Evolutionary conservation across 192 early-diverging fungal species (phyloP).

Genomic region (Endogone sp.): DNA sequence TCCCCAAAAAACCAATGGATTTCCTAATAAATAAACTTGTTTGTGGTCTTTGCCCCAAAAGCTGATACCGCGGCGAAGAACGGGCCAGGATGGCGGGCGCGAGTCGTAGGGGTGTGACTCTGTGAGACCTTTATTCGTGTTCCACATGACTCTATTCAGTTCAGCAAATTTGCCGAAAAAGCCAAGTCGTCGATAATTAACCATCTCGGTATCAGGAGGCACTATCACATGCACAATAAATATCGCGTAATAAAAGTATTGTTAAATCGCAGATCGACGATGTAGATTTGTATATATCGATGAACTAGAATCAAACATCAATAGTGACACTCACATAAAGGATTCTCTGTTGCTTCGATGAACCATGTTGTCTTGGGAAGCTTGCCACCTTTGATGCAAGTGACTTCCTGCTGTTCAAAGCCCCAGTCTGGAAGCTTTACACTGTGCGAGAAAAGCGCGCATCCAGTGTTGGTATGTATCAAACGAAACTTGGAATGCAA

Average conservation of each 20-base stretch:
- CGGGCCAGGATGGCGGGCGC: slow-evolving; percentile 82
- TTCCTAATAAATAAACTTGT: slow-evolving; percentile 90
- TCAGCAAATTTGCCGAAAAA: slow-evolving; percentile 90
- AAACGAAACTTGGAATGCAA: slow-evolving; percentile 69
- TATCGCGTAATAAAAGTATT: too few species aligned
- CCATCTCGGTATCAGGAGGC: slow-evolving; percentile 48
- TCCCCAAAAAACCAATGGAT: slow-evolving; percentile 83
- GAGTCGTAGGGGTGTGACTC: slow-evolving; percentile 94
- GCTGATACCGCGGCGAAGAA: slow-evolving; percentile 80
- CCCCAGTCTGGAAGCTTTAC: slow-evolving; percentile 89
- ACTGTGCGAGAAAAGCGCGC: slow-evolving; percentile 78
- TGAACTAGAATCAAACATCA: too few species aligned
- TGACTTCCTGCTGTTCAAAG: slow-evolving; percentile 88
- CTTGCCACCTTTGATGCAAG: slow-evolving; percentile 81
- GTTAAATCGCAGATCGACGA: too few species aligned
- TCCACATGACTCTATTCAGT: slow-evolving; percentile 85
- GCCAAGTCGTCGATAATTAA: slow-evolving; percentile 57
- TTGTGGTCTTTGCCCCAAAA: slow-evolving; percentile 72
- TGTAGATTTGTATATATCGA: too few species aligned
- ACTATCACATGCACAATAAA: slow-evolving; percentile 30
- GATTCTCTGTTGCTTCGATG: slow-evolving; percentile 62
- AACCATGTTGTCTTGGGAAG: slow-evolving; percentile 73
- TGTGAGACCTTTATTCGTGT: slow-evolving; percentile 80
- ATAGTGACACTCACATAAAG: slow-evolving; percentile 28
- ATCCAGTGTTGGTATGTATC: slow-evolving; percentile 67